phyloP scores from a whole-genome alignment of 495 filamentous ascomycete genomes.

The Aspergillus diversus region DNA sequence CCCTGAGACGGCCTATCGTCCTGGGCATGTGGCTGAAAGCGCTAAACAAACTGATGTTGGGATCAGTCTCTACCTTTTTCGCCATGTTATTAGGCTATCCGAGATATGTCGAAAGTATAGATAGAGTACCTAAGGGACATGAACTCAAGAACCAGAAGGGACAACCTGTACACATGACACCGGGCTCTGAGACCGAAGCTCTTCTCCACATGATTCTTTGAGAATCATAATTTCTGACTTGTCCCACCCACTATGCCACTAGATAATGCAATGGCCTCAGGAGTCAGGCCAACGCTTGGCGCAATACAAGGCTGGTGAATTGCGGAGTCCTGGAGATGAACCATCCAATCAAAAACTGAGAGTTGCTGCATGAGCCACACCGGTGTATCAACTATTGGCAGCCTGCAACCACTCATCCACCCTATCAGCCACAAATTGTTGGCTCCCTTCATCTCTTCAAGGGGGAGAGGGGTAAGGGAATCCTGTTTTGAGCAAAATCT shows the following conservation, averaged over 20 bases:
- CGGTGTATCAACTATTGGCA: neutral
- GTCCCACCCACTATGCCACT: neutral
- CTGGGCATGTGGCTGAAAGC: neutral
- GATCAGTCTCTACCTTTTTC: neutral
- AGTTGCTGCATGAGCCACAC: conserved; percentile 3
- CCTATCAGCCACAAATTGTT: conserved; percentile 2
- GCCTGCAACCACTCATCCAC: neutral
- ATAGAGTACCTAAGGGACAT: too few relatives aligned
- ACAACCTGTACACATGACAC: too few relatives aligned
- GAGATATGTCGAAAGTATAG: too few relatives aligned
- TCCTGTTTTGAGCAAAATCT: too few relatives aligned
- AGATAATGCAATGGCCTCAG: neutral
- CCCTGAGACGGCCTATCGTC: neutral
- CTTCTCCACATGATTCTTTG: too few relatives aligned
- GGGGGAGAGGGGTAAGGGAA: neutral
- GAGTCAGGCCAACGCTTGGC: neutral
- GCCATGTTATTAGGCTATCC: neutral
- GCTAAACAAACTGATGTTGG: neutral
- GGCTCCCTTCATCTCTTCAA: neutral
- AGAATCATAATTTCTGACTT: neutral
- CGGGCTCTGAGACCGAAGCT: too few relatives aligned
- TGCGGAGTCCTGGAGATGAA: neutral
- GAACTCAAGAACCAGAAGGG: too few relatives aligned
- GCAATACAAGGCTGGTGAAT: conserved; percentile 12
- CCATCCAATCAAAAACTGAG: neutral